Conservation (phyloP, 345 rosid genomes). For the Acer negundo region DNA sequence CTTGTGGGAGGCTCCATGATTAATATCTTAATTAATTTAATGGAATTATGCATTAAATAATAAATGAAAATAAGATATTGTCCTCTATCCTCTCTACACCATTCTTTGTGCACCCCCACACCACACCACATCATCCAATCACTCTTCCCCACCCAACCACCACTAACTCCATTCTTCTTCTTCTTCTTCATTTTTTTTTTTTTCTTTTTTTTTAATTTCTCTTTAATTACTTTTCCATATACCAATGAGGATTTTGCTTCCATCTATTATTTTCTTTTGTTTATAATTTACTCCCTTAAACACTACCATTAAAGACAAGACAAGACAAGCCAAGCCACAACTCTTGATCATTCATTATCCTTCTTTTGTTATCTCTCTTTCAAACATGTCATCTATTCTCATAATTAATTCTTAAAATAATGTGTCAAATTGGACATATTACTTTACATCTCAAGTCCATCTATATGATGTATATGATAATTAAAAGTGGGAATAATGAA, state of each 20-base stretch:
- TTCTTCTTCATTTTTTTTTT: no score
- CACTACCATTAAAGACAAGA: not conserved
- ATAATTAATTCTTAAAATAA: not conserved
- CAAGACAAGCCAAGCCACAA: not conserved
- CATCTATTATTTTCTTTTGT: slow-evolving; percentile 3
- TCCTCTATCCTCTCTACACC: slow-evolving; percentile 21
- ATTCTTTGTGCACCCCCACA: slow-evolving; percentile 11
- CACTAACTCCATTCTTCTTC: slow-evolving; percentile 9
- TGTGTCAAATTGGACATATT: not conserved
- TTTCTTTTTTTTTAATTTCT: no score
- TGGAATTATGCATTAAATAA: not conserved
- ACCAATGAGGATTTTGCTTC: slow-evolving; percentile 34
- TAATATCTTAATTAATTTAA: not conserved
- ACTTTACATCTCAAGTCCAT: not conserved
- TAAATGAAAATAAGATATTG: slow-evolving; percentile 4
- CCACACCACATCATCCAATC: slow-evolving; percentile 7
- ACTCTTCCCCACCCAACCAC: slow-evolving; percentile 16
- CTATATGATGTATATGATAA: not conserved
- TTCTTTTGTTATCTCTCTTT: not conserved
- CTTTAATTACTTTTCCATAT: slow-evolving; percentile 17
- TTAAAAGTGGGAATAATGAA: not conserved
- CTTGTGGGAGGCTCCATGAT: not conserved
- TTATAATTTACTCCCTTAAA: not conserved
- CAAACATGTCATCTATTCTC: not conserved
- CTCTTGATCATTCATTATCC: not conserved